These are phyloP conservation scores for Saccharomyces mikatae DNA, from an alignment of 805 yeast genomes.

Conservation along the genomic window DNA sequence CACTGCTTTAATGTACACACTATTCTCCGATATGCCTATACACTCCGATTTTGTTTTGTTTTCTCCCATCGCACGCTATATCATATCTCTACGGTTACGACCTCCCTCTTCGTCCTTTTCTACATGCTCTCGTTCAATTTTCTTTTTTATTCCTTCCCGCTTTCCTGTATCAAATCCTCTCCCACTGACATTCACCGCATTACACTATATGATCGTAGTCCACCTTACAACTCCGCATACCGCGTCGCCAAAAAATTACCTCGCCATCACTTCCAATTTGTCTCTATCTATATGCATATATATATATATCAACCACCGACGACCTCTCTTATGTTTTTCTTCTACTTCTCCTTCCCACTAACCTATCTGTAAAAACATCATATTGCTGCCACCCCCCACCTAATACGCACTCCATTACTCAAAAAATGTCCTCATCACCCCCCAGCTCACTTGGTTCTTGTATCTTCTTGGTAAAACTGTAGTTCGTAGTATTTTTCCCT, in stretches of 20 bases:
- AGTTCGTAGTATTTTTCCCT: background rate
- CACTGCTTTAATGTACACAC: background rate
- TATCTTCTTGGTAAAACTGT: background rate
- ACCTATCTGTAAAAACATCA: background rate
- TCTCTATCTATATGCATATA: background rate
- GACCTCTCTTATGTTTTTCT: too few relatives aligned
- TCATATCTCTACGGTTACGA: background rate
- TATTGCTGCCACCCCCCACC: too few relatives aligned
- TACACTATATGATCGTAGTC: background rate
- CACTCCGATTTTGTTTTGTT: background rate
- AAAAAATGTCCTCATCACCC: background rate
- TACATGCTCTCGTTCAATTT: background rate
- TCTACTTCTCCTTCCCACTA: background rate
- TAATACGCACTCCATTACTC: too few relatives aligned
- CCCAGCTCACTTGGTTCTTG: background rate
- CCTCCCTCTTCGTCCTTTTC: background rate
- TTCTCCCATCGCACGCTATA: constrained; percentile 15
- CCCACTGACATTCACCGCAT: constrained; percentile 1
- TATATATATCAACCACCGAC: background rate
- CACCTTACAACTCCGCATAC: background rate
- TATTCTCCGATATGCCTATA: background rate
- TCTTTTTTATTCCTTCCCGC: constrained; percentile 1
- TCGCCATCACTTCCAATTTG: background rate
- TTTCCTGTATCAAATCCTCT: background rate
- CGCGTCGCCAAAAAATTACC: background rate